Evolutionary conservation across 768 basidiomycete genomes (phyloP), one percentile per base, ranked within the genome.

Genomic region (Lyophyllum shimeji): DNA sequence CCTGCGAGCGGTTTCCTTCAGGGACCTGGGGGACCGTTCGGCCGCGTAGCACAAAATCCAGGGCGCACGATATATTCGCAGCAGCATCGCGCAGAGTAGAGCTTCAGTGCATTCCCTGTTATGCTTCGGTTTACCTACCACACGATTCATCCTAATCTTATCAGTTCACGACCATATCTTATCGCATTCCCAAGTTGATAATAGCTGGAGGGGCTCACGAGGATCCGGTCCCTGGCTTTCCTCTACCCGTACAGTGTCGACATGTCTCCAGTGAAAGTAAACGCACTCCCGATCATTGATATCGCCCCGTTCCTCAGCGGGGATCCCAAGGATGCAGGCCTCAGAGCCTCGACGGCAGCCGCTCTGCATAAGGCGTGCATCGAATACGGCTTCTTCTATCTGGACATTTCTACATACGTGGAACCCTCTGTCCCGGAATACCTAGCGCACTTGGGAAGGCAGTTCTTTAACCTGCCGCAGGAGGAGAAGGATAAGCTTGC

Each of bases 321-420:
- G 12, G 70, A 71, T 48, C 67, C 70, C 7, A 55, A 64, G 31
- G 66, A 70, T 34, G 47, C 60, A 3, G 71, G 73, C 27, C 76
- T 77, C 21, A 77, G 82, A 43, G 68, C 72, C 13, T 72, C 77
- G 3, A 74, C 78, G 1, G 77, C 82, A 23, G 76, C 78, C 11
- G 82, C 84, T 0, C 71, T 95, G 17, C 93, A 93, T 63, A 66
- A 71, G 0, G 91, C 92, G 7, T 92, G 91, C 63, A 65, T 89
- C 20, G 75, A 89, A 52, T 91, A 83, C 53, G 94, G 94, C 0
- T 96, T 96, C 79, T 95, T 96, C 74, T 96, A 95, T 70, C 76
- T 95, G 45, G 82, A 93, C 57, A 74, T 93, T 44, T 81, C 83
- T 2, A 71, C 77, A 3, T 89, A 76, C 60, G 70, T 87, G 13